These are phyloP conservation scores for Desmodesmus armatus DNA, from an alignment of 139 green algal species.

Conservation along the genomic window DNA sequence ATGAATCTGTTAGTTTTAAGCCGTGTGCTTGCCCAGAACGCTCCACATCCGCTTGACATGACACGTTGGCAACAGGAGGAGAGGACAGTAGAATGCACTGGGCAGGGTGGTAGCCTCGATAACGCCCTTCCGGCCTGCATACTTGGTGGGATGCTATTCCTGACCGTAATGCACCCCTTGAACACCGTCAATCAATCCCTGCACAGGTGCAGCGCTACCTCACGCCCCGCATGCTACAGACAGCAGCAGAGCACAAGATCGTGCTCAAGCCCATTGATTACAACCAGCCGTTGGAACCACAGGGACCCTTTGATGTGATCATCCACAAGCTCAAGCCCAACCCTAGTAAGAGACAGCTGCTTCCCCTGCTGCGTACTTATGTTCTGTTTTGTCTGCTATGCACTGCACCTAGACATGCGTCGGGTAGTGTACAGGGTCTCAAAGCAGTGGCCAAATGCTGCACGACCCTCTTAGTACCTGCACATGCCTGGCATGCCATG, in stretches of 20 bases:
- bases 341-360: too few relatives aligned
- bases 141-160: too few relatives aligned
- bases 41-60: background rate
- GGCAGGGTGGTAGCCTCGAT: too few relatives aligned
- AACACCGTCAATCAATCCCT: background rate
- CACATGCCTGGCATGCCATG: too few relatives aligned
- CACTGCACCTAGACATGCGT: too few relatives aligned
- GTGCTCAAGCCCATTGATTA: slow-evolving; percentile 67
- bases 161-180: background rate
- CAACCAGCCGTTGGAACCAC: slow-evolving; percentile 57
- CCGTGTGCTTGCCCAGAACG: background rate
- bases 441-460: too few relatives aligned
- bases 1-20: background rate
- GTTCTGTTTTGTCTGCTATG: too few relatives aligned
- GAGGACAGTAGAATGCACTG: too few relatives aligned
- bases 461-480: too few relatives aligned
- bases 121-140: too few relatives aligned
- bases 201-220: slow-evolving; percentile 63
- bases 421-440: too few relatives aligned
- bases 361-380: too few relatives aligned
- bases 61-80: background rate
- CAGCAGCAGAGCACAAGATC: slow-evolving; percentile 60
- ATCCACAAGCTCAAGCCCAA: slow-evolving; percentile 82
- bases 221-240: slow-evolving; percentile 50
- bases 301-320: slow-evolving; percentile 77